phyloP scores from a whole-genome alignment of 2,329 filamentous ascomycete genomes.

The Colletotrichum plurivorum region DNA sequence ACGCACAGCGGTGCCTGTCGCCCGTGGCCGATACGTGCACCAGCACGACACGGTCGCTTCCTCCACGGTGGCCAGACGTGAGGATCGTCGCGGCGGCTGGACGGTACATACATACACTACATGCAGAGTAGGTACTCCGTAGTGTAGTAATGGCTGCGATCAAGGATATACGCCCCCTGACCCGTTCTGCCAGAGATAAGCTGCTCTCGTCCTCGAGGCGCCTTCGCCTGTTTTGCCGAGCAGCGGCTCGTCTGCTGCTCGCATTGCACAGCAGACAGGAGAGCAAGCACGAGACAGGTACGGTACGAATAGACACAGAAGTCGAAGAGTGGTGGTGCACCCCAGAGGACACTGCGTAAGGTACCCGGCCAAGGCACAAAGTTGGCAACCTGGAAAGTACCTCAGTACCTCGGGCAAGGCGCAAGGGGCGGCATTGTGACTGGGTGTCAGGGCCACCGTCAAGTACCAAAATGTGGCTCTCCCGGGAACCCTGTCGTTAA shows the following conservation, averaged over 20 bases:
- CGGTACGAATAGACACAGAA: neutral
- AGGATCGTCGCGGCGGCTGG: conserved; percentile 14
- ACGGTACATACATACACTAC: neutral
- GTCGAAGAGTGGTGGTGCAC: neutral
- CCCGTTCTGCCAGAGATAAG: neutral
- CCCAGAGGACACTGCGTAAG: conserved; percentile 6
- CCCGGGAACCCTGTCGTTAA: conserved; percentile 30
- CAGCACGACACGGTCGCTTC: conserved; percentile 5
- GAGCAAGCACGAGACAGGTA: neutral
- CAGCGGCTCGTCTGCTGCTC: neutral
- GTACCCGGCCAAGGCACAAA: conserved; percentile 8
- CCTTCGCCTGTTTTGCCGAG: neutral
- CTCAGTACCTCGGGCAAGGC: conserved; percentile 26
- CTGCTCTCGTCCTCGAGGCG: neutral
- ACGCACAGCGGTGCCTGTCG: conserved; percentile 10
- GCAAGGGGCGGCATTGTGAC: conserved; percentile 38
- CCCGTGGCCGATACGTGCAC: conserved; percentile 7
- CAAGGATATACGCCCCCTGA: conserved; percentile 6
- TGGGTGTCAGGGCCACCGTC: conserved; percentile 38
- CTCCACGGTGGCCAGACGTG: conserved; percentile 18
- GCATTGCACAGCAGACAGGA: conserved; percentile 31
- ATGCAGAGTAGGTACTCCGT: too few species aligned
- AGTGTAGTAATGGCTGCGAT: neutral
- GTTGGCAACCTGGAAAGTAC: conserved; percentile 9
- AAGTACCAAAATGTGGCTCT: conserved; percentile 37